Evolutionary conservation across 1,139 yeast genomes (phyloP), one percentile per base, ranked within the genome.

Genomic region (Zygosaccharomyces pseudobailii): DNA sequence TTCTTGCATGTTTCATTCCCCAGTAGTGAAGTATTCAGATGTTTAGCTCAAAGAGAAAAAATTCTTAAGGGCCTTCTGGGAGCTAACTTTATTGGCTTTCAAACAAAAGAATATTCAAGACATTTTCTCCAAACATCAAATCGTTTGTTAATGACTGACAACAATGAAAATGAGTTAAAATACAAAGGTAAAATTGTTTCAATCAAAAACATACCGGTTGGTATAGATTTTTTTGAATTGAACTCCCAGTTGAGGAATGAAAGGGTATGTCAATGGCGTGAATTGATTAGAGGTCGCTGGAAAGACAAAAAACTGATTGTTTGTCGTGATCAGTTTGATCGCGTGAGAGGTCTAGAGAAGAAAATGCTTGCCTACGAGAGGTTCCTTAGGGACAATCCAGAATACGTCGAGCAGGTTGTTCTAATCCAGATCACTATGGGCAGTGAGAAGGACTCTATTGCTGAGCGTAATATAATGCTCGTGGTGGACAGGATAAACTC

Each of bases 1-100:
- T 92, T 88, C 67, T 71, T 92, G 49, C 98, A 94, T 62, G 89
- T 92, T 21, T 87, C 97, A 1, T 92, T 92, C 71, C 98, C 98
- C 6, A 87, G 96, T 2, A 83, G 94, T 41, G 99, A 92, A 67
- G 96, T 92, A 3, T 94, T 92, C 69, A 76, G 97, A 55, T 90
- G 97, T 62, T 76, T 92, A 54, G 96, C 97, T 1, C 94, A 88
- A 61, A 76, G 98, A 59, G 82, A 79, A 46, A 79, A 78, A 25
- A 74, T 94, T 20, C 71, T 94, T 22, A 77, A 79, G 53, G 98
- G 99, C 10, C 76, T 92, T 72, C 71, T 94, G 40, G 97, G 96
- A 4, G 90, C 97, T 2, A 87, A 89, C 59, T 79, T 86, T 50
- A 78, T 94, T 40, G 82, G 92, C 1, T 90, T 92, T 71, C 98